Conservation (phyloP, 1,284 basidiomycete species). For the Moniliophthora roreri region DNA sequence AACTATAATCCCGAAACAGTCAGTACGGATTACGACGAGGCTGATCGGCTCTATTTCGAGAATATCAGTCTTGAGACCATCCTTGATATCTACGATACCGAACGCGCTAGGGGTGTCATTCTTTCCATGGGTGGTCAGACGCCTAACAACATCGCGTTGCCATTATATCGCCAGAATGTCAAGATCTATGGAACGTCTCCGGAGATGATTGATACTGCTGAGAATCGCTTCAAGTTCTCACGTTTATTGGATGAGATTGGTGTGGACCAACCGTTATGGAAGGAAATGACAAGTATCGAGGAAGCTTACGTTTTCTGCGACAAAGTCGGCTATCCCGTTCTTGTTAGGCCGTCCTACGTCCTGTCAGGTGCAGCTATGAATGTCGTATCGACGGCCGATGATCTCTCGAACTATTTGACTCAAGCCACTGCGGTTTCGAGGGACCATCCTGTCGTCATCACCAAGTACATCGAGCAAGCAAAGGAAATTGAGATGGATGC, state of each 20-base stretch:
- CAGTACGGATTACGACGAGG: conserved; percentile 98
- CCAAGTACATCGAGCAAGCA: conserved; percentile 98
- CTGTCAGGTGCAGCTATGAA: conserved; percentile 99
- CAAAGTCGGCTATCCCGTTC: conserved; percentile 91
- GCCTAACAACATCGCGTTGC: conserved; percentile 97
- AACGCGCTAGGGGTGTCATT: conserved; percentile 89
- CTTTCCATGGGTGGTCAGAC: conserved; percentile 98
- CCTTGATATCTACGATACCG: conserved; percentile 94
- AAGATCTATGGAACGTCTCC: conserved; percentile 98
- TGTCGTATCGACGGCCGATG: conserved; percentile 92
- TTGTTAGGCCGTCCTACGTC: conserved; percentile 97
- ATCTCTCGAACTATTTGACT: conserved; percentile 88
- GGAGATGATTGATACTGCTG: conserved; percentile 99
- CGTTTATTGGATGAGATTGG: conserved; percentile 96
- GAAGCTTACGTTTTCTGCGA: conserved; percentile 89
- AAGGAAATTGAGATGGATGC: conserved; percentile 99
- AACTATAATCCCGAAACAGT: conserved; percentile 99
- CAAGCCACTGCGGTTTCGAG: conserved; percentile 97
- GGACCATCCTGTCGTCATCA: conserved; percentile 97
- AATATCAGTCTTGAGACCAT: conserved; percentile 97
- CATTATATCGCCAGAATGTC: conserved; percentile 92
- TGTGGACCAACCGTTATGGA: conserved; percentile 97
- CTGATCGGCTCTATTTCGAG: conserved; percentile 97
- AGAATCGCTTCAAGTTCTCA: conserved; percentile 99
- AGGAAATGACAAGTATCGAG: conserved; percentile 90